Conservation (phyloP, 495 filamentous ascomycete genomes). For the Lineolata rhizophorae region DNA sequence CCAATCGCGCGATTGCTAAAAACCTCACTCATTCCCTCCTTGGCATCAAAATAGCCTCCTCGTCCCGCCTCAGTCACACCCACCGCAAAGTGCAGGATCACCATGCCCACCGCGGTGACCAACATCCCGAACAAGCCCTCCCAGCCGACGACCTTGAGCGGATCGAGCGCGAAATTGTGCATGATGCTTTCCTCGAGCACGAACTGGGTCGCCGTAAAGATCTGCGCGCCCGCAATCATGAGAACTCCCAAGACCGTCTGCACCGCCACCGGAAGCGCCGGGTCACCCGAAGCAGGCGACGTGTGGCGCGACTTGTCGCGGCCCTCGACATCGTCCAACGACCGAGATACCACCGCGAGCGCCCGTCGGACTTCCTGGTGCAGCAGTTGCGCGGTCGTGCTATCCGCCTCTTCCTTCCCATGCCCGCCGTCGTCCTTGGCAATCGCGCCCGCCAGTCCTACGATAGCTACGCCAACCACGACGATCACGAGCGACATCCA, state of each 20-base stretch:
- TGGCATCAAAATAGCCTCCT: slow-evolving; percentile 74
- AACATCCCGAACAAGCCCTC: slow-evolving; percentile 81
- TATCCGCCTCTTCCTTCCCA: slow-evolving; percentile 13
- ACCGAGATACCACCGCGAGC: slow-evolving; percentile 1
- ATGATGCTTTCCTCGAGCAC: slow-evolving; percentile 90
- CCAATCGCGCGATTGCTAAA: slow-evolving; percentile 43
- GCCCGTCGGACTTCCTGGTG: slow-evolving; percentile 1
- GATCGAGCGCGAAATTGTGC: slow-evolving; percentile 71
- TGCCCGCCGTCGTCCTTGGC: slow-evolving; percentile 39
- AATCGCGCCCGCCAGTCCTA: slow-evolving; percentile 72
- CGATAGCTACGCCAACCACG: slow-evolving; percentile 68
- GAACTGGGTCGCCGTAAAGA: slow-evolving; percentile 92
- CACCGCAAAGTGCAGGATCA: slow-evolving; percentile 52
- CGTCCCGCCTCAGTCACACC: slow-evolving; percentile 51
- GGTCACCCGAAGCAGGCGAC: too few relatives aligned
- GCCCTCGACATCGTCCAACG: background rate
- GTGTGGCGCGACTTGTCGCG: slow-evolving; percentile 10
- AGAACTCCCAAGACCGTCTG: slow-evolving; percentile 61
- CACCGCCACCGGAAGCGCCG: slow-evolving; percentile 24
- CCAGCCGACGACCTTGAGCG: slow-evolving; percentile 84
- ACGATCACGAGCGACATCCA: slow-evolving; percentile 78
- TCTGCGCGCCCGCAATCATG: slow-evolving; percentile 79
- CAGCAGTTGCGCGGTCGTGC: background rate
- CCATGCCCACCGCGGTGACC: slow-evolving; percentile 61
- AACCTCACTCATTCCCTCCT: slow-evolving; percentile 64